phyloP scores from a whole-genome alignment of 805 yeast genomes.

The Priceomyces haplophilus region DNA sequence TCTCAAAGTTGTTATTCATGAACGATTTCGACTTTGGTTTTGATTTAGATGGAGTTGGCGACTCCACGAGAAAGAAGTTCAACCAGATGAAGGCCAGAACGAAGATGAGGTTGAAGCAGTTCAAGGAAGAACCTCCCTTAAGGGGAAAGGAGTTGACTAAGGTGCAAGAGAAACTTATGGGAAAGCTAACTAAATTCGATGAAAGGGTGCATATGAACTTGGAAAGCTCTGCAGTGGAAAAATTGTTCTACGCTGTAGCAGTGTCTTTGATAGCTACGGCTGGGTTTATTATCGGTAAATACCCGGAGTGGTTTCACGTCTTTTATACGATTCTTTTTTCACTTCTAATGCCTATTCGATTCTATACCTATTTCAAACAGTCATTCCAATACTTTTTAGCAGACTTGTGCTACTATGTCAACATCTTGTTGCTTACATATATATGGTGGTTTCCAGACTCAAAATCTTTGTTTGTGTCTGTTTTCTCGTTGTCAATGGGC shows the following conservation, averaged over 20 bases:
- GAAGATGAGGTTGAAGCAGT: slow-evolving; percentile 26
- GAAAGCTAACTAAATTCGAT: slow-evolving; percentile 34
- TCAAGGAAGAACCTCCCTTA: slow-evolving; percentile 18
- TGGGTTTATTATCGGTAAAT: slow-evolving; percentile 75
- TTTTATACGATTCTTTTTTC: slow-evolving; percentile 62
- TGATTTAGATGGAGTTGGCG: slow-evolving; percentile 34
- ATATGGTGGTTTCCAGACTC: slow-evolving; percentile 84
- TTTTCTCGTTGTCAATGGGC: slow-evolving; percentile 85
- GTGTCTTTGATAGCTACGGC: slow-evolving; percentile 62
- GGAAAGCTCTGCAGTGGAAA: slow-evolving; percentile 51
- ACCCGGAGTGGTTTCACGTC: slow-evolving; percentile 74
- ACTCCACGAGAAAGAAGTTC: slow-evolving; percentile 33
- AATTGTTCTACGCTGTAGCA: slow-evolving; percentile 74
- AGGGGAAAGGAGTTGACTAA: slow-evolving; percentile 25
- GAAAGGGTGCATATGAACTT: slow-evolving; percentile 32
- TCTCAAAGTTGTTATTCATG: slow-evolving; percentile 33
- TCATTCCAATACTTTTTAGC: slow-evolving; percentile 86
- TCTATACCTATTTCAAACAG: slow-evolving; percentile 74
- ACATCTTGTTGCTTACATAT: slow-evolving; percentile 61
- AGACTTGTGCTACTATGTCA: slow-evolving; percentile 90
- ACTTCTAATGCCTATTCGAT: slow-evolving; percentile 77
- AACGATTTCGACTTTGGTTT: slow-evolving; percentile 45
- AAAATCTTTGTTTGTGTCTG: slow-evolving; percentile 67
- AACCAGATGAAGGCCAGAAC: slow-evolving; percentile 36
- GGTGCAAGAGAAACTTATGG: slow-evolving; percentile 31